These are phyloP conservation scores for Aspergillus bombycis DNA, from an alignment of 2,329 filamentous ascomycete genomes.

Conservation along the genomic window DNA sequence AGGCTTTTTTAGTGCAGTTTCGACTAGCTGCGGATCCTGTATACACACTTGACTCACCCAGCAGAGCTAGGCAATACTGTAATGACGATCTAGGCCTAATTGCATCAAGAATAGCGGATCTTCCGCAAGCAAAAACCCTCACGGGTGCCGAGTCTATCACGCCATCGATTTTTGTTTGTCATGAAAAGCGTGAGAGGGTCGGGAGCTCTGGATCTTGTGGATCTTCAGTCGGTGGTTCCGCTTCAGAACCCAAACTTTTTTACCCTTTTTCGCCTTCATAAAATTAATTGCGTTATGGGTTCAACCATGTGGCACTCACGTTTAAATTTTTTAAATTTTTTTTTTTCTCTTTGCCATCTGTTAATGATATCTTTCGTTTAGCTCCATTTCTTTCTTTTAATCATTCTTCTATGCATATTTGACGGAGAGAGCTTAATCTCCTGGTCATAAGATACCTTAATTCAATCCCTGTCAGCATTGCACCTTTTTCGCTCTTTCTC, in stretches of 20 bases:
- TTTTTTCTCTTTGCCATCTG: background rate
- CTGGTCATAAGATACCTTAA: constrained; percentile 1
- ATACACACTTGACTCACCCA: background rate
- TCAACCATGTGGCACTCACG: constrained; percentile 2
- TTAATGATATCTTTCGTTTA: background rate
- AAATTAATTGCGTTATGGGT: constrained; percentile 2
- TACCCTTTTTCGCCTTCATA: constrained; percentile 4
- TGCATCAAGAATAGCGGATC: background rate
- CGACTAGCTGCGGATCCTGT: background rate
- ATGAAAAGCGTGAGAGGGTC: no score
- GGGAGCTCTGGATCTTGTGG: constrained; percentile 14
- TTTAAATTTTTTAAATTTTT: background rate
- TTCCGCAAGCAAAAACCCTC: background rate
- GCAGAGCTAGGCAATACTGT: background rate
- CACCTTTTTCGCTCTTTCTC: constrained; percentile 7
- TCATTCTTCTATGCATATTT: background rate
- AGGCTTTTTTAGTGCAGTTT: background rate
- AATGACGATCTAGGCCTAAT: constrained; percentile 1
- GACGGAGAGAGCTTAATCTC: background rate
- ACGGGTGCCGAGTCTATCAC: constrained; percentile 10
- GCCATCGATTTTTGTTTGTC: constrained; percentile 35
- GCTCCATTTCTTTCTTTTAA: background rate
- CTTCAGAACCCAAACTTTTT: constrained; percentile 2
- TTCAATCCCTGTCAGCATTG: constrained; percentile 2
- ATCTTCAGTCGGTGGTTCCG: constrained; percentile 6